Conservation (phyloP, 495 filamentous ascomycete species). For the Lasiosphaeriaceae sp. region DNA sequence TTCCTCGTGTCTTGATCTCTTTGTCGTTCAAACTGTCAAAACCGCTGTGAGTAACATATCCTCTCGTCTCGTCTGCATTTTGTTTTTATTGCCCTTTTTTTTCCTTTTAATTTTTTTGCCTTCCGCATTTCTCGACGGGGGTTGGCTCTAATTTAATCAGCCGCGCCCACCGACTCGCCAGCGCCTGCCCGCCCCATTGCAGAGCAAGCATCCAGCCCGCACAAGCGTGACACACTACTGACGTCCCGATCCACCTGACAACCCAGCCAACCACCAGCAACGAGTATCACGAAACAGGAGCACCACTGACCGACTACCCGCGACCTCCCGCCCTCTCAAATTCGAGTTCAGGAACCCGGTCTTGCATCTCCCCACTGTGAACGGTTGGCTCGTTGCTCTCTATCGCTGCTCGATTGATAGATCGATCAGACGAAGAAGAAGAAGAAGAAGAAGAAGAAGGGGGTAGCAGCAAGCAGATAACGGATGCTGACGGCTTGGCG, state of each 20-base stretch:
- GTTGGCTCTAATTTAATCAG: background rate
- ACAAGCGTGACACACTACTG: background rate
- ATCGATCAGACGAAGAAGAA: no score
- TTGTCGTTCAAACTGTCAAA: background rate
- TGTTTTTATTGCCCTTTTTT: no score
- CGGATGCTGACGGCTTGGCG: conserved; percentile 18
- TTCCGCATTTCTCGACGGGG: background rate
- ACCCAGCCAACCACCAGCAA: background rate
- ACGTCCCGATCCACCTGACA: background rate
- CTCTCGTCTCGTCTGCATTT: background rate
- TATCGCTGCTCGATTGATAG: no score
- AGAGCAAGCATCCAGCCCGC: background rate
- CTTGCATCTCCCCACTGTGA: no score
- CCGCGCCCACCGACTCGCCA: background rate
- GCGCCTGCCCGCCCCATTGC: background rate
- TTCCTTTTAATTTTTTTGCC: background rate
- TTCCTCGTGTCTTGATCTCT: background rate
- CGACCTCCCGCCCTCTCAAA: background rate
- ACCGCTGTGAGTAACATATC: background rate
- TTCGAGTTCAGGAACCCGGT: background rate
- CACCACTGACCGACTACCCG: background rate
- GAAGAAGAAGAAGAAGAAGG: background rate
- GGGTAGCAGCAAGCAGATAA: background rate
- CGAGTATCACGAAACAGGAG: background rate
- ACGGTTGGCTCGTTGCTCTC: no score